Conservation (phyloP, 2,329 filamentous ascomycete species). For the Aspergillus sp. region DNA sequence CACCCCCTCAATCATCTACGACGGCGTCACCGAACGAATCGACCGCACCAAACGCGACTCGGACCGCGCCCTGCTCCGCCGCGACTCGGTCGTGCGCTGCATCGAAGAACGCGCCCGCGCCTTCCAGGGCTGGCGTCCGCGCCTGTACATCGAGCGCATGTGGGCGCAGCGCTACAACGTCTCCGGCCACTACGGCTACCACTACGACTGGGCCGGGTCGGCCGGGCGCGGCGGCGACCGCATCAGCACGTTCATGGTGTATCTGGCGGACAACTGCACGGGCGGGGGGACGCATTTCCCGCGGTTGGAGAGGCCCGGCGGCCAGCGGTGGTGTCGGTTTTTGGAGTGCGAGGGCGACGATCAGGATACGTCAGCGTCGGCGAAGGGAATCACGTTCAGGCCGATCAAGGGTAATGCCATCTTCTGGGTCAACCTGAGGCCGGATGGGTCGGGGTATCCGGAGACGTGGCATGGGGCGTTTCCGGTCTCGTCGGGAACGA, state of each 20-base stretch:
- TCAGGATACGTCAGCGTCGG: too few relatives aligned
- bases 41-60: conserved; percentile 45
- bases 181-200: conserved; percentile 49
- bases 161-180: conserved; percentile 53
- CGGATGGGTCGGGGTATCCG: conserved; percentile 47
- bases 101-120: conserved; percentile 49
- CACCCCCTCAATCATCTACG: conserved; percentile 46
- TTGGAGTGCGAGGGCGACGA: conserved; percentile 42
- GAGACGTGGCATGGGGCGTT: conserved; percentile 55
- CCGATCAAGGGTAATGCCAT: conserved; percentile 50
- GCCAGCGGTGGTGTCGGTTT: conserved; percentile 47
- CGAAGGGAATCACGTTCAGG: conserved; percentile 49
- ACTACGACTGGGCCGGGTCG: conserved; percentile 50
- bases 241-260: conserved; percentile 54
- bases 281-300: conserved; percentile 56
- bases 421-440: conserved; percentile 53
- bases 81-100: conserved; percentile 45
- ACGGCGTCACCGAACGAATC: conserved; percentile 37
- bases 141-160: conserved; percentile 51
- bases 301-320: conserved; percentile 36
- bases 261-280: conserved; percentile 42
- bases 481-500: conserved; percentile 46
- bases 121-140: conserved; percentile 52
- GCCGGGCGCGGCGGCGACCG: conserved; percentile 32
- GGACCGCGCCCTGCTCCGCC: conserved; percentile 40